Percentiles rank a stretch among this genome's conserved stretches.
phyloP scores from a whole-genome alignment of 495 filamentous ascomycete species.

The Hamigera avellanea region DNA sequence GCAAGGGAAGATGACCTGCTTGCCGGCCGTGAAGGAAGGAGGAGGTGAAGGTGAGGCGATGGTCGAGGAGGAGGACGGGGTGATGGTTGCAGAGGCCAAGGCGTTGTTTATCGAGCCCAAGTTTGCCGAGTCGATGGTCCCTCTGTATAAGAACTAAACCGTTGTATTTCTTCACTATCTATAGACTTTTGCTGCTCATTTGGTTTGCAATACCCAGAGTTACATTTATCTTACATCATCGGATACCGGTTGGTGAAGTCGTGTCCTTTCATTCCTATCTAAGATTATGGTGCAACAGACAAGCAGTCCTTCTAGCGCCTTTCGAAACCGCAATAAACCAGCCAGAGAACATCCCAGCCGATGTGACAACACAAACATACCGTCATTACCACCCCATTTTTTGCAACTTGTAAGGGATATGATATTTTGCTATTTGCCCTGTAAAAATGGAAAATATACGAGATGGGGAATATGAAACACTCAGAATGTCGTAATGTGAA shows the following conservation, averaged over 20 bases:
- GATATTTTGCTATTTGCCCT: too few species aligned
- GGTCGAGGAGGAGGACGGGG: constrained; percentile 38
- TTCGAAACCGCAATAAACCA: constrained; percentile 7
- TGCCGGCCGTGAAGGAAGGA: constrained; percentile 9
- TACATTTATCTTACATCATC: too few species aligned
- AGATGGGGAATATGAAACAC: background rate
- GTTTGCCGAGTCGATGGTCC: constrained; percentile 47
- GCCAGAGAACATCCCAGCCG: too few species aligned
- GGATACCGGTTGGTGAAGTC: too few species aligned
- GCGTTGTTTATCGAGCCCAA: constrained; percentile 85
- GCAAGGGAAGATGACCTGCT: constrained; percentile 21
- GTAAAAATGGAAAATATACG: background rate
- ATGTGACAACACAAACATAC: too few species aligned
- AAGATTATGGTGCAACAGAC: too few species aligned
- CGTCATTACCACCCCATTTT: too few species aligned
- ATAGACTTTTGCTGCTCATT: too few species aligned
- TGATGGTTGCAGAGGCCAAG: constrained; percentile 61
- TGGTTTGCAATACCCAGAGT: too few species aligned
- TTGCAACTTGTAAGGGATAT: too few species aligned
- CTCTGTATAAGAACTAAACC: constrained; percentile 23
- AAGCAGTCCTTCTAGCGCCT: constrained; percentile 8
- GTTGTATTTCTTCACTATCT: constrained; percentile 1
- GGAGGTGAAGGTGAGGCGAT: constrained; percentile 12
- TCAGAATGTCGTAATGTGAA: background rate
- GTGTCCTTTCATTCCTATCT: constrained; percentile 35